Conservation (phyloP, 106 monocot species). For the Triglochin maritima region DNA sequence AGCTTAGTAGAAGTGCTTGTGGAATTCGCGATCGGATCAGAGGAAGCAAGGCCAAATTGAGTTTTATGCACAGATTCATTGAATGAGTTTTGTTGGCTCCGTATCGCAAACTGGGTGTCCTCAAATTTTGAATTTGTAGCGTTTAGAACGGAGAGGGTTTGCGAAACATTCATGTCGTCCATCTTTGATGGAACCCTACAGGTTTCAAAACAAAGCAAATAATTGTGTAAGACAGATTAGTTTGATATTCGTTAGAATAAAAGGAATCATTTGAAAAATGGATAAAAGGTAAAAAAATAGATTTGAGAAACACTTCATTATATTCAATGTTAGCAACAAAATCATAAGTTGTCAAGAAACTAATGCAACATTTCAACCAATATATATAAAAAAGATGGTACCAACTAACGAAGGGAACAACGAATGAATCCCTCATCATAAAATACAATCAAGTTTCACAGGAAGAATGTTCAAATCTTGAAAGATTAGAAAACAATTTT, state of each 20-base stretch:
- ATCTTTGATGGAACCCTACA: conserved; percentile 42
- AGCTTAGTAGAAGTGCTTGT: conserved; percentile 4
- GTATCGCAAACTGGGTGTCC: conserved; percentile 10
- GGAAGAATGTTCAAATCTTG: neutral
- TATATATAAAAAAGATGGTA: no score
- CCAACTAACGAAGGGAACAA: no score
- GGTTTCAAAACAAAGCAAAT: conserved; percentile 1
- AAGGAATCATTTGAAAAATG: no score
- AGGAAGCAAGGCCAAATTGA: conserved; percentile 25
- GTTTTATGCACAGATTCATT: conserved; percentile 1
- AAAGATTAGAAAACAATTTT: neutral
- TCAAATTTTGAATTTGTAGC: conserved; percentile 10
- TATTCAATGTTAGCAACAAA: no score
- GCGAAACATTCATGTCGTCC: conserved; percentile 23
- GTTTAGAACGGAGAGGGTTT: conserved; percentile 9
- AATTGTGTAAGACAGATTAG: neutral
- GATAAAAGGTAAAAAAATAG: no score
- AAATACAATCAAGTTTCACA: no score
- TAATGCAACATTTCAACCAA: no score
- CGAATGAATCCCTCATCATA: no score
- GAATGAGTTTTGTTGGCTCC: conserved; percentile 28
- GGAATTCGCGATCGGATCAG: conserved; percentile 20
- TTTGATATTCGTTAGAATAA: neutral
- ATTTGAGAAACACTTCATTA: no score
- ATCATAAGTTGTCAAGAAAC: no score